These are phyloP conservation scores for Heimioporus sp. DNA, from an alignment of 768 basidiomycete species.

Conservation along the genomic window DNA sequence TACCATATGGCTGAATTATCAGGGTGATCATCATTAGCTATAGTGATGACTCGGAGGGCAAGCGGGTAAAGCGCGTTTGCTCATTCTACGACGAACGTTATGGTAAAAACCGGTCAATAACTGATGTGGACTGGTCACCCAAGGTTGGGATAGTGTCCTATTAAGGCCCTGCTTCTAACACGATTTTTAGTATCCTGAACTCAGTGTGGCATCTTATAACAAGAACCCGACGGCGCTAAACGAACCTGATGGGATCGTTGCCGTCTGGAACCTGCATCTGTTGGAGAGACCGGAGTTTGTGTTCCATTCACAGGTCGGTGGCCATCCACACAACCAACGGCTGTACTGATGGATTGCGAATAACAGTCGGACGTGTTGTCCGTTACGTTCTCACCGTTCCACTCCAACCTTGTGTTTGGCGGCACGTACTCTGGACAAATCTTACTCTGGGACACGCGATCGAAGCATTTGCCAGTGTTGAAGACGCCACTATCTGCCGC, in stretches of 20 bases:
- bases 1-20: background rate
- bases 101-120: constrained; percentile 91
- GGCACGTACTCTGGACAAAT: constrained; percentile 99
- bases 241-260: constrained; percentile 96
- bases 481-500: constrained; percentile 96
- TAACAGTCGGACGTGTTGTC: constrained; percentile 94
- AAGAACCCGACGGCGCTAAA: constrained; percentile 92
- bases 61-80: constrained; percentile 89
- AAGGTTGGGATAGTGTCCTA: constrained; percentile 55
- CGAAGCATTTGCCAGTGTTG: constrained; percentile 92
- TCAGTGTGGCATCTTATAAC: constrained; percentile 95
- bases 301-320: constrained; percentile 92
- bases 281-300: constrained; percentile 96
- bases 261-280: constrained; percentile 96
- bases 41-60: constrained; percentile 90
- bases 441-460: constrained; percentile 95
- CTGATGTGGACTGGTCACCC: constrained; percentile 96
- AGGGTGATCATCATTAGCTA: constrained; percentile 7
- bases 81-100: constrained; percentile 91
- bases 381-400: constrained; percentile 95
- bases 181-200: constrained; percentile 78
- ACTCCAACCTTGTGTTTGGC: constrained; percentile 95
- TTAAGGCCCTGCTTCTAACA: background rate
- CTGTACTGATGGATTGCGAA: constrained; percentile 4
- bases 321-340: background rate